Evolutionary conservation across 2,329 filamentous ascomycete species (phyloP).

Genomic region (Talaromyces sp.): DNA sequence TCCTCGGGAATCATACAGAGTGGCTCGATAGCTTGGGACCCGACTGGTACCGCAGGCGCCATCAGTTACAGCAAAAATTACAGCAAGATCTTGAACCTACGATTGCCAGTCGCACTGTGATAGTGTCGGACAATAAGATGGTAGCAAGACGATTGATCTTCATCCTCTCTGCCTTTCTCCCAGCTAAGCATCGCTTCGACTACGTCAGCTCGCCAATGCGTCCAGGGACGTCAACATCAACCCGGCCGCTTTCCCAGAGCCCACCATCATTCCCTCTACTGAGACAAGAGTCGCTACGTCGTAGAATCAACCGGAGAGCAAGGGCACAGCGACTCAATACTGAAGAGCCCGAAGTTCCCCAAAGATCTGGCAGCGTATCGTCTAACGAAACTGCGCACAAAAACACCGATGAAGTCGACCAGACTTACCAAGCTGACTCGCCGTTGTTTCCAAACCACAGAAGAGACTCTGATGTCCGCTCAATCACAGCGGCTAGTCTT

Average conservation of each 20-base stretch:
- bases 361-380: slow-evolving; percentile 39
- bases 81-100: slow-evolving; percentile 42
- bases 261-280: slow-evolving; percentile 46
- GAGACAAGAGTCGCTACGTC: slow-evolving; percentile 48
- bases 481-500: slow-evolving; percentile 36
- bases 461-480: slow-evolving; percentile 39
- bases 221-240: slow-evolving; percentile 39
- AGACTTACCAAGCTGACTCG: slow-evolving; percentile 9
- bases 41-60: slow-evolving; percentile 48
- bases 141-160: slow-evolving; percentile 54
- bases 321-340: slow-evolving; percentile 39
- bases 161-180: slow-evolving; percentile 53
- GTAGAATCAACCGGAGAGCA: slow-evolving; percentile 48
- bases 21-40: slow-evolving; percentile 53
- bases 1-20: slow-evolving; percentile 55
- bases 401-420: slow-evolving; percentile 28
- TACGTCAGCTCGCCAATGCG: slow-evolving; percentile 32
- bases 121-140: slow-evolving; percentile 55
- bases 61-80: slow-evolving; percentile 46
- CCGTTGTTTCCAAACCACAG: slow-evolving; percentile 22
- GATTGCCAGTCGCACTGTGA: slow-evolving; percentile 49
- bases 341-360: slow-evolving; percentile 27
- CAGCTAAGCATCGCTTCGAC: slow-evolving; percentile 40
- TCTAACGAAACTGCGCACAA: slow-evolving; percentile 37
- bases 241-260: slow-evolving; percentile 47